phyloP scores from a whole-genome alignment of 179 eudicot genomes.

The Drosera spatulata region DNA sequence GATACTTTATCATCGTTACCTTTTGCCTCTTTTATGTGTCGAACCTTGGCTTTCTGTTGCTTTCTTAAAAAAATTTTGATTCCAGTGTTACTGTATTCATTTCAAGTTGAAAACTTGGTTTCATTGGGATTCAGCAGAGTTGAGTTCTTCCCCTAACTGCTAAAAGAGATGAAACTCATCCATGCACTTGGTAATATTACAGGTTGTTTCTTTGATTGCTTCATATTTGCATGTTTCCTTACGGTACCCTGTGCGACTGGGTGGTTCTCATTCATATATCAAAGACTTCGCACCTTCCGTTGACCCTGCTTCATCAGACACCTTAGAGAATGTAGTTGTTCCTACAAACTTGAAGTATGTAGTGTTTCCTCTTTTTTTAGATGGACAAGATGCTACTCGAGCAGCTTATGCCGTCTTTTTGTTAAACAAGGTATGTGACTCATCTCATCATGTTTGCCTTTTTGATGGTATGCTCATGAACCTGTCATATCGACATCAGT shows the following conservation, averaged over 20 bases:
- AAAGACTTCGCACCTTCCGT: conserved; percentile 59
- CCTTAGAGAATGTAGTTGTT: conserved; percentile 26
- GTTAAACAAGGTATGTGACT: conserved; percentile 73
- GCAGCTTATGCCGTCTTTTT: conserved; percentile 92
- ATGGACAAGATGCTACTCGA: conserved; percentile 95
- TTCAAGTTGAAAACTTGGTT: not conserved
- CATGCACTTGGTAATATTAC: conserved; percentile 12
- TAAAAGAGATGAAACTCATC: not conserved
- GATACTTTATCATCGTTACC: no score
- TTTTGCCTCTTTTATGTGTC: no score
- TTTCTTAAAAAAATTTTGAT: no score
- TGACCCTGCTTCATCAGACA: conserved; percentile 41
- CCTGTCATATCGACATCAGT: not conserved
- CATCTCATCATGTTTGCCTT: not conserved
- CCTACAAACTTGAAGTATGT: conserved; percentile 39
- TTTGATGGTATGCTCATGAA: not conserved
- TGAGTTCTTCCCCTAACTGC: no score
- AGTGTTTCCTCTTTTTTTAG: conserved; percentile 87
- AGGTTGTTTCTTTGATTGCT: conserved; percentile 78
- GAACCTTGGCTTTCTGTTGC: no score
- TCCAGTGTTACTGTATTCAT: not conserved
- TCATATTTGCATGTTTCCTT: conserved; percentile 73
- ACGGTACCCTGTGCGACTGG: conserved; percentile 78
- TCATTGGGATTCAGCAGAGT: not conserved
- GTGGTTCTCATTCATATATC: conserved; percentile 85